Conservation (phyloP, 148 eudicot species). For the Spergularia bocconei region DNA sequence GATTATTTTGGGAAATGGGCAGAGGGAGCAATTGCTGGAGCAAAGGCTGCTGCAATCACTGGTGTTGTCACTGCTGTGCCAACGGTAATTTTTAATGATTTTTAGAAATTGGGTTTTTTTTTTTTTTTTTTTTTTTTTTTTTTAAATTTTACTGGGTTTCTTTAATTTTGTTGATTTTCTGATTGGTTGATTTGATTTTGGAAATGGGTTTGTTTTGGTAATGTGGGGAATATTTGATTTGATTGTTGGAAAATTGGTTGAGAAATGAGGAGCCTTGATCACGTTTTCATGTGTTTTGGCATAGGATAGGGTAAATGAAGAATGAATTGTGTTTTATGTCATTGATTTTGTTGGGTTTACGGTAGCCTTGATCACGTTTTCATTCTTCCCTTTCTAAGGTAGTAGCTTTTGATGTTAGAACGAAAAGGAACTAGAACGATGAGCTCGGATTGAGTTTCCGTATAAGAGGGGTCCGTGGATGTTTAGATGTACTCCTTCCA, state of each 20-base stretch:
- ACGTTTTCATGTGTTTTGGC: no score
- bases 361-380: no score
- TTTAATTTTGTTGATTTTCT: background rate
- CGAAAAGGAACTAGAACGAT: no score
- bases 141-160: background rate
- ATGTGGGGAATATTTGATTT: background rate
- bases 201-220: background rate
- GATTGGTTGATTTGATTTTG: no score
- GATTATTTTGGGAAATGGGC: constrained; percentile 38
- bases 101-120: background rate
- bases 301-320: no score
- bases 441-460: no score
- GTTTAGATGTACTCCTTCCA: no score
- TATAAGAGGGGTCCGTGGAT: no score
- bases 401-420: no score
- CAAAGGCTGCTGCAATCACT: constrained; percentile 67
- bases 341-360: no score
- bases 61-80: constrained; percentile 63
- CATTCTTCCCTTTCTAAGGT: no score
- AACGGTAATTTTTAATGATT: constrained; percentile 39
- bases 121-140: background rate
- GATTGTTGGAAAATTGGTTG: background rate
- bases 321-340: no score
- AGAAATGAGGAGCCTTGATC: background rate
- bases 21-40: constrained; percentile 81